Base-by-base conservation (phyloP, 208 protist species). In the Trypanosoma brucei region DNA sequence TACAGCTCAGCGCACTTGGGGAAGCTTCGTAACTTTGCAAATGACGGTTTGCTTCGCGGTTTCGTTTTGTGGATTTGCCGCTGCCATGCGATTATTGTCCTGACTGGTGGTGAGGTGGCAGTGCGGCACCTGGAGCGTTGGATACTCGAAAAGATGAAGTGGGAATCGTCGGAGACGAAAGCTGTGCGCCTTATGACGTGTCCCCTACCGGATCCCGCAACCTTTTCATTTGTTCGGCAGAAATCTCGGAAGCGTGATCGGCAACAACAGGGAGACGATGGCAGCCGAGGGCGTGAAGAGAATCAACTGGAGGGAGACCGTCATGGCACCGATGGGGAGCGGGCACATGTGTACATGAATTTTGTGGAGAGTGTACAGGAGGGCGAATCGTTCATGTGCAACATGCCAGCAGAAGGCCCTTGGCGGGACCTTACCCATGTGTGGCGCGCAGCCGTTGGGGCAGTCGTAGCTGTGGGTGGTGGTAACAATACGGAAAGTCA, bases 1-100 rank as follows among this genome's bases (percentile, higher is more conserved):
- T 88, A 74, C 70, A 62, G 60, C 34, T 62, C 80, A 0, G 60
- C 70, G 11, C 83, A 88, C 61, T 72, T 94, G 7, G 81, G 74
- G 30, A 87, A 83, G 67, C 61, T 94, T 62, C 79, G 83, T 3
- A 75, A 84, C 63, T 88, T 86, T 63, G 88, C 88, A 3, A 94
- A 94, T 62, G 84, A 94, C 51, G 72, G 80, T 52, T 67, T 75
- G 1, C 71, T 94, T 34, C 88, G 84, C 36, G 88, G 88, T 13
- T 88, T 86, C 45, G 55, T 94, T 30, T 60, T 90, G 22, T 94
- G 83, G 76, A 65, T 88, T 6, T 63, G 33, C 44, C 37, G 68
- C 54, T 84, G 78, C 63, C 82, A 91, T 38, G 81, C 84, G 51
- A 13, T 94, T 31, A 37, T 94, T 38, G 81, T 94, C 33, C 55